Evolutionary conservation across 2,329 filamentous ascomycete species (phyloP), one percentile per base, ranked within the genome.

Genomic region (Penicillium sp.): DNA sequence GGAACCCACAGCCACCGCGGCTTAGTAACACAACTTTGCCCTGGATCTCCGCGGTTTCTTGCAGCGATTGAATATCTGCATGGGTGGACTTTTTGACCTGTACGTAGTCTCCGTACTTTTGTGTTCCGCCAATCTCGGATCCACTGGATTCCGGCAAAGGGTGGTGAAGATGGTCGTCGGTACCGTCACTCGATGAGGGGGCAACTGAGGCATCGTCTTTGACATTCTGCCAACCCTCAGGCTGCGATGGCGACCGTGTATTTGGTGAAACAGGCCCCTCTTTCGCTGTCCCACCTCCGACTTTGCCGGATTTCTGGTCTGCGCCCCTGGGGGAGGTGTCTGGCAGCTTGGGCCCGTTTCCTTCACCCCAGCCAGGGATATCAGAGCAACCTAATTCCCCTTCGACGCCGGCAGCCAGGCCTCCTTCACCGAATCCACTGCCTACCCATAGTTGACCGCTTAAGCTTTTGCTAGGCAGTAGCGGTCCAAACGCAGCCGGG

Each of bases 301-400:
- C 58, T n/a, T 65, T 68, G 35, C 58, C 62, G 37, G 45, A 49
- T 26, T 53, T 58, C 58, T 55, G 64, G 43, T 63, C 69, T 42
- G 49, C 46, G 25, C 44, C 54, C 61, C 57, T 64, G 26, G 58
- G 55, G 29, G 49, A 46, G 50, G 60, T 61, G 41, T 66, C 65
- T 45, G 63, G 66, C 20, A 63, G 66, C 43, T 66, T 68, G 55
- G 63, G 81, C 37, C 78, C 74, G 56, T 78, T 81, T 29, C 80
- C 83, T 58, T 88, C 87, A 42, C 85, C 84, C 91, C 93, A 97
- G 6, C 90, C 92, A 2, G 91, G 90, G 20, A 96, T 87, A 79
- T 99, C 94, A 69, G 92, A 95, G 75, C 94, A 99, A 44, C 94
- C 94, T 29, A 97, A 80, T 76, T 99, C 93, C 33, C 92, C 91